Conservation (phyloP, 2,329 filamentous ascomycete species). For the Sporothrix schenckii region DNA sequence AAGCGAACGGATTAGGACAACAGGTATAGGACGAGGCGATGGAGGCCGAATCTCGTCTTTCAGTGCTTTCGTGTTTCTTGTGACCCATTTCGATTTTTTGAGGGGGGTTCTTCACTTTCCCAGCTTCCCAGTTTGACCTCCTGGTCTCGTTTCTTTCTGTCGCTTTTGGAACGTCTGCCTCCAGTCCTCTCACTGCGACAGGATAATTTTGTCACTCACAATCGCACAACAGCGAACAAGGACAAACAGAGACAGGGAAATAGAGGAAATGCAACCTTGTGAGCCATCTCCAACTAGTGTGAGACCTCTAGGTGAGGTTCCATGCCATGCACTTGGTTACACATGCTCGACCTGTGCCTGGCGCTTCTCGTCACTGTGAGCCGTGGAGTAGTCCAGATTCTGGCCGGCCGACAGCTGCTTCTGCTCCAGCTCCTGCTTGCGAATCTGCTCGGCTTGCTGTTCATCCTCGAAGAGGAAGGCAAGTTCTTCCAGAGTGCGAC, state of each 20-base stretch:
- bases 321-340: neutral
- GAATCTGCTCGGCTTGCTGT: slow-evolving; percentile 20
- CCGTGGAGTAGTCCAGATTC: slow-evolving; percentile 8
- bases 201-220: neutral
- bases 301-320: too few species aligned
- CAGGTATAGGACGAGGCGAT: neutral
- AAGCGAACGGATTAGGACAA: neutral
- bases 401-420: slow-evolving; percentile 1
- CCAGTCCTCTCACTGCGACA: neutral
- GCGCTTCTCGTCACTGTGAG: slow-evolving; percentile 1
- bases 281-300: too few species aligned
- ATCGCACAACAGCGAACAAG: neutral
- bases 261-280: neutral
- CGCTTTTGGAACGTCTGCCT: neutral
- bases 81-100: too few species aligned
- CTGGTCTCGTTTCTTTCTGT: neutral
- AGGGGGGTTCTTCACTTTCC: neutral
- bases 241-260: neutral
- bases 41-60: neutral
- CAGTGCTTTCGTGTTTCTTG: too few species aligned
- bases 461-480: slow-evolving; percentile 37
- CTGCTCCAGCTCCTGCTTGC: slow-evolving; percentile 1
- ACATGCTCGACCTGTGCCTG: slow-evolving; percentile 6
- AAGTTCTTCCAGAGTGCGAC: slow-evolving; percentile 40
- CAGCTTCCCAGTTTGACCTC: neutral